phyloP scores from a whole-genome alignment of 805 yeast species.

The Debaryomyces maramus region DNA sequence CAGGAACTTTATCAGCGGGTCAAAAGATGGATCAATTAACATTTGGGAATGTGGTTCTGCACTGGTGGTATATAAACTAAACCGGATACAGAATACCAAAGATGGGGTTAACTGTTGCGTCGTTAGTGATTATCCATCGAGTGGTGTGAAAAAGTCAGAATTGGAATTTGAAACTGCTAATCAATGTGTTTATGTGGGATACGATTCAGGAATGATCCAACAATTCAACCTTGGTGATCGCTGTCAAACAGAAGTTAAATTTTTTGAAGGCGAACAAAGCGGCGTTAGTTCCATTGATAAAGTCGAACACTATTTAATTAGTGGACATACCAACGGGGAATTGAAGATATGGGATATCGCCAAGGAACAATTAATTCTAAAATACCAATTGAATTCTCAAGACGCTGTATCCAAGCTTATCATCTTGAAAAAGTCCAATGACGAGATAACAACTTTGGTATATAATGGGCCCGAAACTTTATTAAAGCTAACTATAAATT shows the following conservation, averaged over 20 bases:
- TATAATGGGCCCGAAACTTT: slow-evolving; percentile 30
- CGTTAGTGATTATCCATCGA: slow-evolving; percentile 6
- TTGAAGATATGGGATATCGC: slow-evolving; percentile 14
- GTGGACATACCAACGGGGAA: slow-evolving; percentile 21
- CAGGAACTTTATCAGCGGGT: slow-evolving; percentile 59
- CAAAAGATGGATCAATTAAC: slow-evolving; percentile 53
- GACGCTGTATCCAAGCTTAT: slow-evolving; percentile 3
- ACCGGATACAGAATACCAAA: slow-evolving; percentile 18
- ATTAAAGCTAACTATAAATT: slow-evolving; percentile 12
- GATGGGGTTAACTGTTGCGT: slow-evolving; percentile 21
- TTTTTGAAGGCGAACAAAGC: slow-evolving; percentile 1
- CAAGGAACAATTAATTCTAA: background rate
- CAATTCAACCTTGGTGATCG: slow-evolving; percentile 21
- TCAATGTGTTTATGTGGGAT: slow-evolving; percentile 44
- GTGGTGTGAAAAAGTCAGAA: slow-evolving; percentile 5
- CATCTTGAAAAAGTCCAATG: slow-evolving; percentile 1
- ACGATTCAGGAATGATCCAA: slow-evolving; percentile 35
- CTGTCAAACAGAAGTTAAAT: slow-evolving; percentile 11
- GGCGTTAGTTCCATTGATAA: slow-evolving; percentile 16
- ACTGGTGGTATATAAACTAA: slow-evolving; percentile 34
- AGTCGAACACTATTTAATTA: slow-evolving; percentile 12
- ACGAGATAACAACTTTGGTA: slow-evolving; percentile 8
- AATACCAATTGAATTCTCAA: slow-evolving; percentile 7
- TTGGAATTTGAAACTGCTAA: slow-evolving; percentile 51
- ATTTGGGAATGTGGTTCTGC: slow-evolving; percentile 76